Evolutionary conservation across 163 green algal species (phyloP), one percentile per base, ranked within the genome.

Genomic region (Scenedesmus sp.): DNA sequence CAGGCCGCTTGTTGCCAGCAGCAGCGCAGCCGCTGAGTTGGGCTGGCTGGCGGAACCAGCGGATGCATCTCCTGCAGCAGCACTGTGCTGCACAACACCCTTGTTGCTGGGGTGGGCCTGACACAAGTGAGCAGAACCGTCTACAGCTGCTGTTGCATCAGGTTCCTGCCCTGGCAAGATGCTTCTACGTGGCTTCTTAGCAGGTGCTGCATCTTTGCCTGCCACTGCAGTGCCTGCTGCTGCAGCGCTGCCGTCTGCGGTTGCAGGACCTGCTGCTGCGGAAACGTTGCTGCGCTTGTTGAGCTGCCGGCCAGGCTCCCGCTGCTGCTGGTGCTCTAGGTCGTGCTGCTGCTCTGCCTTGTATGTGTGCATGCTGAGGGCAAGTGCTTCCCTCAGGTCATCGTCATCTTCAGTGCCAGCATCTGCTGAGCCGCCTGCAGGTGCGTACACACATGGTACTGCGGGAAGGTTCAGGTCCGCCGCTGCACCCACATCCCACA

Each of bases 351-450:
- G 85, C 46, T 90, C 85, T 51, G 85, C 70, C 35, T 85, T 33
- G 53, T 49, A 90, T 24, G 78, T 91, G 18, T 81, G 78, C 79
- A 91, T 51, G 42, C 87, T 91, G 20, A 87, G 53, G 40, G 78
- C 79, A 16, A 91, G 40, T 1, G 78, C 87, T 46, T 53, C 33
- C 22, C 53, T 26, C 18, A 91, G 33, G 0, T 87, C 51, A 20
- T 81, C 78, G 37, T 91, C 87, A 24, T 78, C 56, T 13, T 53
- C 35, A 37, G 22, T 37, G 40, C 59, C 35, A 46, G 15, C 76
- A 53, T 83, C 26, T 56, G 40, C 22, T 9, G 40, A 53, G 42
- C 35, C 49, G 35, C 37, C 76, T 83, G 76, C 37, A 83, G 10
- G 44, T 46, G n/a, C 30, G n/a, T n/a, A n/a, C n/a, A n/a, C n/a